A percentile compares a stretch with the other conserved stretches of the same genome.
These are phyloP conservation scores for Oxyria digyna DNA, from an alignment of 148 eudicot species.

Conservation along the genomic window DNA sequence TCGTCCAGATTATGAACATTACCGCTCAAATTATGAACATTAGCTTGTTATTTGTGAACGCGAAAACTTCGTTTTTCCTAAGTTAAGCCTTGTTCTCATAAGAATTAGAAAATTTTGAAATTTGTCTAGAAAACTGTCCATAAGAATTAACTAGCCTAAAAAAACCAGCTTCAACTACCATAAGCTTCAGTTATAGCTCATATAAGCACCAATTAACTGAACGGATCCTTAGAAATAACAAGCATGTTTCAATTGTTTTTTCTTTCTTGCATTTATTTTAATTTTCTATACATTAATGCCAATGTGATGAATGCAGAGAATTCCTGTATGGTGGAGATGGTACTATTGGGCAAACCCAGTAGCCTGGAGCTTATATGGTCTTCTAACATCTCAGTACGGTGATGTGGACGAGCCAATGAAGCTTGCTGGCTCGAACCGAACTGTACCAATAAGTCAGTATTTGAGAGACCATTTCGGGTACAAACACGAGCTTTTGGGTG, in stretches of 20 bases:
- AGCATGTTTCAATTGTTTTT: neutral
- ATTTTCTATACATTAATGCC: neutral
- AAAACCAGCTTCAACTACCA: no score
- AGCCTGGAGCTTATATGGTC: constrained; percentile 88
- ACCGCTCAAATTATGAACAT: no score
- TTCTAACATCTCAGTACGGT: constrained; percentile 74
- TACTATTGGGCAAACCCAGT: constrained; percentile 90
- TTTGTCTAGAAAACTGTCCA: no score
- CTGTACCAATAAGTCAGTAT: constrained; percentile 37
- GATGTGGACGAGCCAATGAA: constrained; percentile 34
- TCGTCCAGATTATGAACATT: no score
- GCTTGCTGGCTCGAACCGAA: constrained; percentile 39
- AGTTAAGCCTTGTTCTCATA: no score
- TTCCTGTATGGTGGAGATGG: constrained; percentile 95
- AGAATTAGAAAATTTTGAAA: no score
- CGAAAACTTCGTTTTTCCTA: no score
- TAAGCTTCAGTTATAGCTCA: no score
- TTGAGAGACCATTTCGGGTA: constrained; percentile 63
- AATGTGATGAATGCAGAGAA: constrained; percentile 32
- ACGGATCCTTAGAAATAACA: neutral
- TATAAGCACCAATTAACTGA: no score
- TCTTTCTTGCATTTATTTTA: neutral
- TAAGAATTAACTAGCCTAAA: no score
- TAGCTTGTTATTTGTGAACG: no score
- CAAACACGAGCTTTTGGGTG: constrained; percentile 38